Percentiles rank a stretch among this genome's conserved stretches.
phyloP scores from a whole-genome alignment of 2,329 filamentous ascomycete species.

The Alternaria longipes region DNA sequence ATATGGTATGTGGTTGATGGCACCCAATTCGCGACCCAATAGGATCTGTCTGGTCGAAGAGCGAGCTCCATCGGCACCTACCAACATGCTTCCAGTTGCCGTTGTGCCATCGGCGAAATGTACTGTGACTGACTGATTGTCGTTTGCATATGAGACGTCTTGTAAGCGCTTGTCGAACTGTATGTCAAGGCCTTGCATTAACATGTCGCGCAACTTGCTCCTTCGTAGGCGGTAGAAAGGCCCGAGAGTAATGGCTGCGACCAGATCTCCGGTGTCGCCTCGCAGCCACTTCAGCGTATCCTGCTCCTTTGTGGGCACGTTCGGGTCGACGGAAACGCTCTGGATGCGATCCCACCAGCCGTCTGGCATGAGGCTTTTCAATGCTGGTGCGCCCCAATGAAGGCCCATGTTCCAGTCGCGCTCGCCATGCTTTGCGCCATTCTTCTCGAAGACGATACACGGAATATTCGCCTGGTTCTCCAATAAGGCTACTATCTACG shows the following conservation, averaged over 20 bases:
- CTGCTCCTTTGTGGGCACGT: constrained; percentile 49
- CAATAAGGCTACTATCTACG: neutral
- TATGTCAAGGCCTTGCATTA: constrained; percentile 43
- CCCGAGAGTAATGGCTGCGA: constrained; percentile 45
- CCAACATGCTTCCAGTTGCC: constrained; percentile 43
- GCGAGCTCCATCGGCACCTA: constrained; percentile 51
- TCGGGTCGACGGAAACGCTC: constrained; percentile 63
- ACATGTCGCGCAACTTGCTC: constrained; percentile 45
- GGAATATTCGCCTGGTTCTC: constrained; percentile 41
- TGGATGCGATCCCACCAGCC: constrained; percentile 61
- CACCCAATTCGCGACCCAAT: constrained; percentile 35
- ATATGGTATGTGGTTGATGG: constrained; percentile 54
- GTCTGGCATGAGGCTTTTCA: constrained; percentile 63
- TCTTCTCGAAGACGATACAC: constrained; percentile 67
- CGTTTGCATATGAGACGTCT: constrained; percentile 44
- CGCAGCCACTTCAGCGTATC: constrained; percentile 48
- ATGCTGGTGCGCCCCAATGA: constrained; percentile 67
- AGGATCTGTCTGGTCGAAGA: constrained; percentile 43
- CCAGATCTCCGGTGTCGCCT: constrained; percentile 47
- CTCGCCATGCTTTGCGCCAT: constrained; percentile 56
- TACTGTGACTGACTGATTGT: constrained; percentile 46
- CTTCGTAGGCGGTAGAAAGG: constrained; percentile 50
- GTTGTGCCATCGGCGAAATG: constrained; percentile 47
- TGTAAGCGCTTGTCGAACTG: constrained; percentile 53
- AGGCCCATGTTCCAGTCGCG: constrained; percentile 71